Evolutionary conservation across 2,329 filamentous ascomycete genomes (phyloP).

Genomic region (Diplodia corticola): DNA sequence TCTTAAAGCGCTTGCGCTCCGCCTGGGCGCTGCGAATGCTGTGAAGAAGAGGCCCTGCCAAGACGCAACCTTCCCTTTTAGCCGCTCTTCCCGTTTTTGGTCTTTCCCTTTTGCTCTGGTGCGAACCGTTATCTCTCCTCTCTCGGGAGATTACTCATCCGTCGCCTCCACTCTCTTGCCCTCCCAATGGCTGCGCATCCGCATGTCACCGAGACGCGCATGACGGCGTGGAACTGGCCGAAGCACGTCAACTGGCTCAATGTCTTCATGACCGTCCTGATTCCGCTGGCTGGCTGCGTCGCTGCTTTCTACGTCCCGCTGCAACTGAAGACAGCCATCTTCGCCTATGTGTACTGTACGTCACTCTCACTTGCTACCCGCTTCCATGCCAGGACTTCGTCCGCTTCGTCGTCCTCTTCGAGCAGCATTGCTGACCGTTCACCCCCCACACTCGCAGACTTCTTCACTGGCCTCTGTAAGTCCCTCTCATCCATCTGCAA

Average conservation of each 20-base stretch:
- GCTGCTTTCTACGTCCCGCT: slow-evolving; percentile 76
- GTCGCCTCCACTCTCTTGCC: background rate
- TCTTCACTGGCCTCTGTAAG: slow-evolving; percentile 67
- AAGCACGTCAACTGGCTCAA: slow-evolving; percentile 96
- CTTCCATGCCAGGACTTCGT: too few relatives aligned
- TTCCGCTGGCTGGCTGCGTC: slow-evolving; percentile 73
- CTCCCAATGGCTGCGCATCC: slow-evolving; percentile 15
- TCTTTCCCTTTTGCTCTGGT: background rate
- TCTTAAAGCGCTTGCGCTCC: background rate
- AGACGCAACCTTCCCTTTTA: background rate
- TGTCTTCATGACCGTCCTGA: slow-evolving; percentile 73
- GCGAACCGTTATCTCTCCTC: background rate
- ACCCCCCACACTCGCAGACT: slow-evolving; percentile 47
- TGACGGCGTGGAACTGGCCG: slow-evolving; percentile 82
- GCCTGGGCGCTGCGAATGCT: background rate
- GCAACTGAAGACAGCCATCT: slow-evolving; percentile 69
- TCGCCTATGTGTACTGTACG: slow-evolving; percentile 67
- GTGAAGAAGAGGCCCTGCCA: background rate
- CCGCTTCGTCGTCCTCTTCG: background rate
- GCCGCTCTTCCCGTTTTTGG: background rate
- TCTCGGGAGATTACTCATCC: background rate
- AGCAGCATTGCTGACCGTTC: background rate
- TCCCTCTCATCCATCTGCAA: background rate
- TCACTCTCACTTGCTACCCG: background rate
- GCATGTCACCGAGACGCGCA: slow-evolving; percentile 80